These are phyloP conservation scores for Mucor lusitanicus DNA, from an alignment of 371 early-diverging fungal genomes.

Conservation along the genomic window DNA sequence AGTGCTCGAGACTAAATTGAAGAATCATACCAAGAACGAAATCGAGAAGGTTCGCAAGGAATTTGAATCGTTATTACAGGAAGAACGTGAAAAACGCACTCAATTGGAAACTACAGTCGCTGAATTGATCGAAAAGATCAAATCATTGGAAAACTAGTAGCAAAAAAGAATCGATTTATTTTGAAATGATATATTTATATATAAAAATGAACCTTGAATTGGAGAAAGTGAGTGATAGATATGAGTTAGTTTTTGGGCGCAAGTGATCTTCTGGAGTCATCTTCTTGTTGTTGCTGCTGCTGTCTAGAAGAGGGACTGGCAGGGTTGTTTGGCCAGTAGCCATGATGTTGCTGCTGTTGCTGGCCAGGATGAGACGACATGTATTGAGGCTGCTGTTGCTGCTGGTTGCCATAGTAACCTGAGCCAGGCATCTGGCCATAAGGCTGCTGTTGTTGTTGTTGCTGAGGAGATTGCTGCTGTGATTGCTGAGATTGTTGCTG, in stretches of 20 bases:
- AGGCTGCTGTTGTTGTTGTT: constrained; percentile 14
- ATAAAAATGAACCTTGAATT: background rate
- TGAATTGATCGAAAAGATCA: constrained; percentile 39
- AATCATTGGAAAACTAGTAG: constrained; percentile 25
- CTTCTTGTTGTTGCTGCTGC: constrained; percentile 17
- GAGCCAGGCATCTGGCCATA: constrained; percentile 20
- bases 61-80: constrained; percentile 40
- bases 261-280: constrained; percentile 21
- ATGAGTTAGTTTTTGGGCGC: constrained; percentile 9
- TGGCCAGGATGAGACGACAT: constrained; percentile 6
- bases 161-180: background rate
- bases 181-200: background rate
- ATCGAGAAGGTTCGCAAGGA: constrained; percentile 56
- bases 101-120: constrained; percentile 51
- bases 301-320: constrained; percentile 8
- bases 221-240: background rate
- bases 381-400: constrained; percentile 13
- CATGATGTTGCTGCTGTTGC: constrained; percentile 1
- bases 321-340: constrained; percentile 20
- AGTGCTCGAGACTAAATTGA: constrained; percentile 59
- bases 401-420: constrained; percentile 17
- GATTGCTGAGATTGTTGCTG: constrained; percentile 5
- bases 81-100: constrained; percentile 53
- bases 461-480: constrained; percentile 11
- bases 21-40: constrained; percentile 61